Percentiles rank a stretch among this genome's conserved stretches.
Evolutionary conservation across 768 basidiomycete genomes (phyloP).

Genomic region (Pleurotus sapidus): DNA sequence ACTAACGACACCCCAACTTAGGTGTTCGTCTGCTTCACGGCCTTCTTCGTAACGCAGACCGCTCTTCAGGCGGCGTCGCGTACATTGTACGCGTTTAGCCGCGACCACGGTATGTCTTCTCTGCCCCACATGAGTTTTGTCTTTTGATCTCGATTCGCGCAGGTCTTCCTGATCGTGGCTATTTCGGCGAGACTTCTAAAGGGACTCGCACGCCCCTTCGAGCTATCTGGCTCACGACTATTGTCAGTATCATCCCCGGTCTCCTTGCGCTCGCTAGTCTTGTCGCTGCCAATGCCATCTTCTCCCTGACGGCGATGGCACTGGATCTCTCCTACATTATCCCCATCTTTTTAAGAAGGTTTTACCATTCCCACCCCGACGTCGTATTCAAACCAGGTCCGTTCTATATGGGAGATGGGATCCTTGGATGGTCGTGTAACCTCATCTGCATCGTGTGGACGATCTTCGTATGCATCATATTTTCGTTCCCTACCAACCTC

Average conservation of each 20-base stretch:
- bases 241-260: slow-evolving; percentile 66
- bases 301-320: slow-evolving; percentile 77
- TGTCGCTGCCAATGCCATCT: slow-evolving; percentile 76
- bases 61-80: slow-evolving; percentile 82
- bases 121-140: neutral
- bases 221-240: slow-evolving; percentile 71
- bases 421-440: slow-evolving; percentile 61
- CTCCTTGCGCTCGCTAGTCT: slow-evolving; percentile 76
- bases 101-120: slow-evolving; percentile 56
- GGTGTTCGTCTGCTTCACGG: slow-evolving; percentile 79
- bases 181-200: slow-evolving; percentile 66
- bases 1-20: slow-evolving; percentile 15
- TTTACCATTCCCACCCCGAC: slow-evolving; percentile 72
- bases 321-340: slow-evolving; percentile 74
- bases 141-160: slow-evolving; percentile 9
- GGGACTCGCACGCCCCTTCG: slow-evolving; percentile 73
- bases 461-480: slow-evolving; percentile 65
- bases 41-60: slow-evolving; percentile 82
- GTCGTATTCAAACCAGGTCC: slow-evolving; percentile 85
- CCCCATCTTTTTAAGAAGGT: slow-evolving; percentile 72
- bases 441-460: slow-evolving; percentile 68
- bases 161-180: slow-evolving; percentile 76
- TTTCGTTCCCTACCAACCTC: slow-evolving; percentile 64
- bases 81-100: slow-evolving; percentile 82
- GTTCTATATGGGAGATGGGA: slow-evolving; percentile 77